Evolutionary conservation across 2,329 filamentous ascomycete species (phyloP), one percentile per base, ranked within the genome.

Genomic region (Fusarium marasasianum): DNA sequence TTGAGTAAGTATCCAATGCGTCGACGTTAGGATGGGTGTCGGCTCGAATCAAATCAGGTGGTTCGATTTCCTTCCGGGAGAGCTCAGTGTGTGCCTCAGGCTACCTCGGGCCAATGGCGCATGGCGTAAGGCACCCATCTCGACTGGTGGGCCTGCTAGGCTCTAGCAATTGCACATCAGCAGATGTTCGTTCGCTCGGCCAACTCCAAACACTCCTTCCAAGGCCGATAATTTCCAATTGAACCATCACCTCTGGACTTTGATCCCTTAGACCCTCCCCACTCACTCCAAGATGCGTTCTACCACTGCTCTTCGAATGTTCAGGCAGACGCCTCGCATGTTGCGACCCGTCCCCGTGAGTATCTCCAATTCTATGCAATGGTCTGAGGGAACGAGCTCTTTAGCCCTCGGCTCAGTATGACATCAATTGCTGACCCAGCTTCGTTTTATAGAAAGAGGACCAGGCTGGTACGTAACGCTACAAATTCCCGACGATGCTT

Each of bases 321-420:
- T 91, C 83, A 90, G 87, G 83, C 89, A 90, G 77, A 91, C 90
- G 76, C 84, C 85, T 83, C 89, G 89, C 85, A 88, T 91, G 89
- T 89, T 92, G 88, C 86, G 87, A 82, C 91, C 93, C 77, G 84
- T 94, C 81, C 93, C 93, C 79, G 94, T 96, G 87, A 87, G 83
- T 83, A 58, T 48, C 40, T 55, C 22, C 33, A 47, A 35, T 40
- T 37, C 74, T 76, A 74, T 73, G 41, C 33, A 29, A 50, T 58
- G 55, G 61, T 72, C 56, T 55, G 70, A 47, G 74, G 71, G 69
- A 75, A 74, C 64, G 70, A 70, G 57, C 55, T 76, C 59, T 76
- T 75, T 62, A 73, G 59, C 31, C 48, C 66, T 71, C 66, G 67
- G 41, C 66, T 71, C 66, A 67, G 56, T 64, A 74, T 76, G 73